Evolutionary conservation across 2,329 filamentous ascomycete species (phyloP).

Genomic region (Thelonectria discophora): DNA sequence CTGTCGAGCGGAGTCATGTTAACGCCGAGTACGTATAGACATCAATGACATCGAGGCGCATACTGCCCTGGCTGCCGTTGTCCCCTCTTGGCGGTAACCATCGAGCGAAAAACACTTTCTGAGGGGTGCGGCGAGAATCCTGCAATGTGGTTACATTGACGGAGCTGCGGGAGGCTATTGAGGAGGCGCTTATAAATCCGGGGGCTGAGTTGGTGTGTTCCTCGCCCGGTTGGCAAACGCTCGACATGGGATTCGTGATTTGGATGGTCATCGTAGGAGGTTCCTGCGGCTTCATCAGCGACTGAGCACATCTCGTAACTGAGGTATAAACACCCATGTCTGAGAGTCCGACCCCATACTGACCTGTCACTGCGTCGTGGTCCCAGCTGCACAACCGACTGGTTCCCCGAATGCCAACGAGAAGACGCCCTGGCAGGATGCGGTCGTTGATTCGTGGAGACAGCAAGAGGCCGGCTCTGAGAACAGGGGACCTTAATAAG

Average conservation of each 20-base stretch:
- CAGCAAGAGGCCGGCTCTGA: conserved; percentile 2
- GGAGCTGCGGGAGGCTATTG: conserved; percentile 23
- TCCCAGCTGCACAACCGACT: conserved; percentile 8
- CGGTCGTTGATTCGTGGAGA: conserved; percentile 10
- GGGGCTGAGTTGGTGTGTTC: conserved; percentile 14
- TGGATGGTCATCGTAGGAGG: neutral
- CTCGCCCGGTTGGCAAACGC: neutral
- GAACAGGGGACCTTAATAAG: conserved; percentile 5
- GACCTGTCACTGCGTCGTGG: conserved; percentile 8
- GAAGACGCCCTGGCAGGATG: neutral
- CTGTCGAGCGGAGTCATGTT: conserved; percentile 17
- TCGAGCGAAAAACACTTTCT: neutral
- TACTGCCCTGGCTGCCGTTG: neutral
- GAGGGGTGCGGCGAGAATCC: conserved; percentile 25
- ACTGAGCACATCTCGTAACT: too few species aligned
- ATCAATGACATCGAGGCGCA: conserved; percentile 17
- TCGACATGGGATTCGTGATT: neutral
- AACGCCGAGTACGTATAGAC: conserved; percentile 18
- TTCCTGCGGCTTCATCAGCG: neutral
- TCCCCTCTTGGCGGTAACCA: conserved; percentile 15
- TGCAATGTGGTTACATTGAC: conserved; percentile 30
- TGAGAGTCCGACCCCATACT: conserved; percentile 9
- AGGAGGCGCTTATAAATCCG: conserved; percentile 37
- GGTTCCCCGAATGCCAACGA: conserved; percentile 3
- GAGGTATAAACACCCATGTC: neutral